Evolutionary conservation across 345 rosid genomes (phyloP).

Genomic region (Hibiscus mutabilis): DNA sequence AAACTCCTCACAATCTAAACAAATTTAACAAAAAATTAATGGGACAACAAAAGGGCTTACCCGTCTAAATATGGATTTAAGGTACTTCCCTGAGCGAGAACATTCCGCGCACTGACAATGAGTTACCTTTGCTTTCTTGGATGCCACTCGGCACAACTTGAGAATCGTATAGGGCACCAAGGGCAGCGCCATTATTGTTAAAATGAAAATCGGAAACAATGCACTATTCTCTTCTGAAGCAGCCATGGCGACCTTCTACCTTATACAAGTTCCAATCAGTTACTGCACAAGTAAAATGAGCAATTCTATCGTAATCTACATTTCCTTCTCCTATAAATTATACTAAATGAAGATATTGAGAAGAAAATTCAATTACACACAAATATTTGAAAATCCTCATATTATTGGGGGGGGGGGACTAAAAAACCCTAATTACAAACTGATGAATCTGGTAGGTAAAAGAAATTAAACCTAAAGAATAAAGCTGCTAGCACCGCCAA

Average conservation of each 20-base stretch:
- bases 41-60: slow-evolving; percentile 28
- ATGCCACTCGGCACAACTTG: slow-evolving; percentile 63
- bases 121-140: slow-evolving; percentile 60
- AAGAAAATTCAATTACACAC: neutral
- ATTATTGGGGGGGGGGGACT: neutral
- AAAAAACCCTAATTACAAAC: slow-evolving; percentile 7
- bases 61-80: slow-evolving; percentile 70
- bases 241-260: slow-evolving; percentile 53
- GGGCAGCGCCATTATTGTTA: slow-evolving; percentile 93
- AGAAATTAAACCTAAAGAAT: neutral
- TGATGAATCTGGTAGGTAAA: neutral
- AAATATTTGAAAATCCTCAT: neutral
- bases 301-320: slow-evolving; percentile 10
- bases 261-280: slow-evolving; percentile 14
- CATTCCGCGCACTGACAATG: slow-evolving; percentile 85
- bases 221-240: slow-evolving; percentile 87
- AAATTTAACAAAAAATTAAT: neutral
- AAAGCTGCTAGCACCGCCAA: neutral
- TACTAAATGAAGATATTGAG: neutral
- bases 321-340: neutral
- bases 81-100: slow-evolving; percentile 74
- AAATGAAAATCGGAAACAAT: slow-evolving; percentile 86
- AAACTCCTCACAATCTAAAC: neutral
- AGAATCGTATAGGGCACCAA: slow-evolving; percentile 78
- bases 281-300: slow-evolving; percentile 9